Percentiles rank a stretch among this genome's conserved stretches.
These are phyloP conservation scores for Pichia californica DNA, from an alignment of 805 yeast genomes.

Conservation along the genomic window DNA sequence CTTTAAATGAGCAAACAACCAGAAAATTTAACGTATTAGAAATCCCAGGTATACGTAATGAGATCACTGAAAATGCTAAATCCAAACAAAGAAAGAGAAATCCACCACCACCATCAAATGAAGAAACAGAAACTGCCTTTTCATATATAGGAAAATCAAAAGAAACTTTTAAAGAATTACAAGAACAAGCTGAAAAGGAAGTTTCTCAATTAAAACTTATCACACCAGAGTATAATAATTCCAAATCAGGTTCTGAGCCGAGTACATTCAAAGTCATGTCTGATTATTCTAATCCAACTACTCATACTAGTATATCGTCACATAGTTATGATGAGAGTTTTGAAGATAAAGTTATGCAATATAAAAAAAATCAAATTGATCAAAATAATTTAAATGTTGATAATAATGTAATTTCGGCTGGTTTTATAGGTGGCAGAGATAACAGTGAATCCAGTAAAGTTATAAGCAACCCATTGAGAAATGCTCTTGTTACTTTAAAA, in stretches of 20 bases:
- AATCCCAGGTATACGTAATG: constrained; percentile 15
- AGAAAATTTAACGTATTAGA: constrained; percentile 13
- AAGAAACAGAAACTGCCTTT: constrained; percentile 21
- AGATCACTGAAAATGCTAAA: constrained; percentile 9
- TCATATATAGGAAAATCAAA: constrained; percentile 24
- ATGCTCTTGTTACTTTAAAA: constrained; percentile 45
- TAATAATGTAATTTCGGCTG: too few relatives aligned
- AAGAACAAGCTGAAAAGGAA: constrained; percentile 23
- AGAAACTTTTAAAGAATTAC: constrained; percentile 26
- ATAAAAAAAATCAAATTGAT: not conserved
- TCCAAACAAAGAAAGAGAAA: constrained; percentile 12
- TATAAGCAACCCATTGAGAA: too few relatives aligned
- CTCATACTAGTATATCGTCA: constrained; percentile 23
- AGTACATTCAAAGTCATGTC: constrained; percentile 26
- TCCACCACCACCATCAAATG: constrained; percentile 27
- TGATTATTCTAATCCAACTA: constrained; percentile 27
- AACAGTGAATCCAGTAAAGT: constrained; percentile 28
- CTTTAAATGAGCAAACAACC: not conserved
- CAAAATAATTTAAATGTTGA: too few relatives aligned
- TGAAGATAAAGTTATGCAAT: not conserved
- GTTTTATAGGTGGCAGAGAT: not conserved
- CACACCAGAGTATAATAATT: not conserved
- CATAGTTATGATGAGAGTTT: constrained; percentile 2
- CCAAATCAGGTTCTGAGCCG: constrained; percentile 20
- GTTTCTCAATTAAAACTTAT: constrained; percentile 12